phyloP scores from a whole-genome alignment of 257 asterid species.

The Solanum habrochaites region DNA sequence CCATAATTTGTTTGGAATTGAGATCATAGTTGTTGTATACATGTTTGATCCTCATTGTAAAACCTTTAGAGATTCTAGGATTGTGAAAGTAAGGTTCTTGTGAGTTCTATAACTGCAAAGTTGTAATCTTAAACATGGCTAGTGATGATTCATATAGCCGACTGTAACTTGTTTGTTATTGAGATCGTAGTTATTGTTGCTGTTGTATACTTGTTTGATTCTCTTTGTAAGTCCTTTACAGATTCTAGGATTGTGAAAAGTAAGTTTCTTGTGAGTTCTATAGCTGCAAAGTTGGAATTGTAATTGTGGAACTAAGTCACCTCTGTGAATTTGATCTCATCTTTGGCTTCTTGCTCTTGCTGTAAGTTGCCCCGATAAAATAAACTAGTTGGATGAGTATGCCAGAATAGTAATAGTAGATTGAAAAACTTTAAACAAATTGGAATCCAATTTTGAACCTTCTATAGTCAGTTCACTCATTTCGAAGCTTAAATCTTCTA shows the following conservation, averaged over 20 bases:
- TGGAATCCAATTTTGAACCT: neutral
- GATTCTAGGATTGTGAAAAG: neutral
- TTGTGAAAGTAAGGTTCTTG: neutral
- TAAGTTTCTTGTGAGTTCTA: neutral
- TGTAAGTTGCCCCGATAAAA: neutral
- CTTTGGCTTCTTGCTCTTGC: neutral
- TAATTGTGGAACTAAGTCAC: neutral
- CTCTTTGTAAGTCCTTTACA: neutral
- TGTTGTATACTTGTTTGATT: neutral
- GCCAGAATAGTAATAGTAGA: neutral
- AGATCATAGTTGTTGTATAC: neutral
- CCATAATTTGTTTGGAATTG: neutral
- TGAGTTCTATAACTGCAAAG: neutral
- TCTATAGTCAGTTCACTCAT: neutral
- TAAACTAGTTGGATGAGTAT: neutral
- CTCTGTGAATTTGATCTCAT: neutral
- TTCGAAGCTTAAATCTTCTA: neutral
- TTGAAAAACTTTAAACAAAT: neutral
- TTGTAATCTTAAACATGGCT: neutral
- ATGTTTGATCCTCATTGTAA: neutral
- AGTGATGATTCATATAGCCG: neutral
- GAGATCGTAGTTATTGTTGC: neutral
- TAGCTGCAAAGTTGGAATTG: neutral
- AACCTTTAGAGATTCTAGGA: neutral
- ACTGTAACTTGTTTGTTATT: neutral